phyloP scores from a whole-genome alignment of 768 basidiomycete species.

The Russula dissimulans region DNA sequence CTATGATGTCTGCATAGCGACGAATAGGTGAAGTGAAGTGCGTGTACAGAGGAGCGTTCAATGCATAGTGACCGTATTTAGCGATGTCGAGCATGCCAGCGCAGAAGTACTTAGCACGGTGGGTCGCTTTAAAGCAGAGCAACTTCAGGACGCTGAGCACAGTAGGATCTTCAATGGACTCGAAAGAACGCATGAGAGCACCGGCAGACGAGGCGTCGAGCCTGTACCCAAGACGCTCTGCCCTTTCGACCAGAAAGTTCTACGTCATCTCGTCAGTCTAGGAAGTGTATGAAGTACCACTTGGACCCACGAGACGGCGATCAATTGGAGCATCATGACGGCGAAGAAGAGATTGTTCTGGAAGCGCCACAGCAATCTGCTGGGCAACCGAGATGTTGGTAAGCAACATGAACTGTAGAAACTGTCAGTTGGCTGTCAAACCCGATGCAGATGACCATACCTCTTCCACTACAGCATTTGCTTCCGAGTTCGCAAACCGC shows the following conservation, averaged over 20 bases:
- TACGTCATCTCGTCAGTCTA: slow-evolving; percentile 25
- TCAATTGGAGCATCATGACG: slow-evolving; percentile 92
- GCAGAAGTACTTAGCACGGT: slow-evolving; percentile 96
- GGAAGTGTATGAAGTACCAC: neutral
- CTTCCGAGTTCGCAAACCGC: slow-evolving; percentile 54
- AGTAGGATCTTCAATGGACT: slow-evolving; percentile 61
- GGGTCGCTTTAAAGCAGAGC: slow-evolving; percentile 84
- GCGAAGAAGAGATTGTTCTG: slow-evolving; percentile 94
- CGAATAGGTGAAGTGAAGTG: slow-evolving; percentile 91
- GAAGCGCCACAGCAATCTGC: slow-evolving; percentile 85
- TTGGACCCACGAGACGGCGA: slow-evolving; percentile 64
- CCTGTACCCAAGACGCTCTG: slow-evolving; percentile 70
- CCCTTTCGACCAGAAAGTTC: slow-evolving; percentile 74
- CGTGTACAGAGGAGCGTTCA: slow-evolving; percentile 87
- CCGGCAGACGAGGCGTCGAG: slow-evolving; percentile 76
- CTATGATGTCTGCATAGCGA: slow-evolving; percentile 88
- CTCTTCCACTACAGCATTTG: slow-evolving; percentile 84
- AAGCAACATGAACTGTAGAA: slow-evolving; percentile 79
- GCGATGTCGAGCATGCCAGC: slow-evolving; percentile 98
- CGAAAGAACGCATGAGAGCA: slow-evolving; percentile 75
- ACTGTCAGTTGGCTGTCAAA: neutral
- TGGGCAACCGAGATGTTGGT: slow-evolving; percentile 88
- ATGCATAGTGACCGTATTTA: slow-evolving; percentile 89
- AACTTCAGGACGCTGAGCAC: slow-evolving; percentile 74
- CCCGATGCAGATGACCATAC: slow-evolving; percentile 30